Evolutionary conservation across 768 basidiomycete species (phyloP).

Genomic region (Coprinopsis sp.): DNA sequence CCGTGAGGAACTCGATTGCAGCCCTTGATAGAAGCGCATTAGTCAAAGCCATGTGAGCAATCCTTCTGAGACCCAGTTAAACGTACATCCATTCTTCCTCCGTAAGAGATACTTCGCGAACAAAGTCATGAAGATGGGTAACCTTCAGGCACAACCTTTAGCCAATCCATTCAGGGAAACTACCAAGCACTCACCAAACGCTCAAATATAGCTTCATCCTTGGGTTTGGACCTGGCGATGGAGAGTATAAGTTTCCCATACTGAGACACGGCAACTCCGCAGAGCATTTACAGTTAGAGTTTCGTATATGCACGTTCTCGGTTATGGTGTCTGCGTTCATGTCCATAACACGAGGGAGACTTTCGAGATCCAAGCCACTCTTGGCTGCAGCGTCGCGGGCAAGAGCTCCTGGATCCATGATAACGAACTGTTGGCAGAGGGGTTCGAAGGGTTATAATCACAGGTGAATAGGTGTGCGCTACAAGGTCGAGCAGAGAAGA

Average conservation of each 20-base stretch:
- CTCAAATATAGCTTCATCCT: constrained; percentile 39
- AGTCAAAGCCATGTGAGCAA: background rate
- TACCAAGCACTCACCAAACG: constrained; percentile 28
- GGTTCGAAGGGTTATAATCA: too few relatives aligned
- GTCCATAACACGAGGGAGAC: constrained; percentile 36
- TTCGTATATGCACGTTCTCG: constrained; percentile 34
- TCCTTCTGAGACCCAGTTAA: background rate
- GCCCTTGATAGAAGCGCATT: constrained; percentile 24
- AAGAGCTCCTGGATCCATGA: constrained; percentile 9
- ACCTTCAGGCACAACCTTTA: constrained; percentile 29
- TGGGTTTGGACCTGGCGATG: constrained; percentile 30
- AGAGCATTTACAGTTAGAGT: constrained; percentile 30
- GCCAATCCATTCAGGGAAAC: background rate
- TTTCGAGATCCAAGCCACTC: constrained; percentile 36
- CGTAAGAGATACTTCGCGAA: constrained; percentile 69
- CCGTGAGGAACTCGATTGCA: constrained; percentile 74
- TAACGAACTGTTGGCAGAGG: too few relatives aligned
- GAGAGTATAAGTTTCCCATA: background rate
- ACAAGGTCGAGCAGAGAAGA: too few relatives aligned
- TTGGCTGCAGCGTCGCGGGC: constrained; percentile 28
- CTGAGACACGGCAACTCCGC: background rate
- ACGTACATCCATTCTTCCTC: constrained; percentile 80
- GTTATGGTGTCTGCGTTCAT: constrained; percentile 40
- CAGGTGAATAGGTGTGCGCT: too few relatives aligned
- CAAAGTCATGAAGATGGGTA: constrained; percentile 69